Percentiles rank a stretch among this genome's conserved stretches.
These are phyloP conservation scores for Paradendryphiella salina DNA, from an alignment of 2,329 filamentous ascomycete species.

Conservation along the genomic window DNA sequence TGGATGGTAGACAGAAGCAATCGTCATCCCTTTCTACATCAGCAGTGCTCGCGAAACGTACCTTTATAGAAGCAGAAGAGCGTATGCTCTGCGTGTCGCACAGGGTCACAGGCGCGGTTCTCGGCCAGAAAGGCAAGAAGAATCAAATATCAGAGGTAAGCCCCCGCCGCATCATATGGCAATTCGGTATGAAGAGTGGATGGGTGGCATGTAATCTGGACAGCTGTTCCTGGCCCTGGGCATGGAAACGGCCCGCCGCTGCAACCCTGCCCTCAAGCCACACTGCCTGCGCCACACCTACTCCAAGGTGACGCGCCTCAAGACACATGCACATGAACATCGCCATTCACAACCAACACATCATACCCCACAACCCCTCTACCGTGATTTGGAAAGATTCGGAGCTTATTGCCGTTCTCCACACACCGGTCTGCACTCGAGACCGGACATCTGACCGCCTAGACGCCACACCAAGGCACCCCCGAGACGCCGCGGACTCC, in stretches of 20 bases:
- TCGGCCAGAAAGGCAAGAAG: conserved; percentile 13
- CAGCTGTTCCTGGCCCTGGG: conserved; percentile 34
- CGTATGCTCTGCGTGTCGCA: conserved; percentile 15
- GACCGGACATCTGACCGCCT: conserved; percentile 22
- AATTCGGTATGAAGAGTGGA: conserved; percentile 8
- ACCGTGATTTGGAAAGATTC: neutral
- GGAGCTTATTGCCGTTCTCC: neutral
- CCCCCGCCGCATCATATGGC: conserved; percentile 27
- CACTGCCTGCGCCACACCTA: conserved; percentile 13
- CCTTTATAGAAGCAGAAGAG: conserved; percentile 41
- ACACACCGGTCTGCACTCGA: neutral
- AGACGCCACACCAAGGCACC: conserved; percentile 14
- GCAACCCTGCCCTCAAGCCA: conserved; percentile 14
- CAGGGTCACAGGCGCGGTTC: conserved; percentile 6
- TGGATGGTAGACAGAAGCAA: conserved; percentile 9
- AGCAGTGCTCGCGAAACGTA: conserved; percentile 24
- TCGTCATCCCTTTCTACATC: conserved; percentile 33
- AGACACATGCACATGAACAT: conserved; percentile 1
- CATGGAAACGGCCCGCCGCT: conserved; percentile 12
- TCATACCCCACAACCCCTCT: neutral
- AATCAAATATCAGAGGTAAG: conserved; percentile 31
- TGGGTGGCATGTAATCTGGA: conserved; percentile 23
- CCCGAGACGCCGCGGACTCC: conserved; percentile 31
- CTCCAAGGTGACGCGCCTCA: conserved; percentile 5
- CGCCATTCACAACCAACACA: conserved; percentile 2